A percentile compares a stretch with the other conserved stretches of the same genome.
phyloP scores from a whole-genome alignment of 441 rosid genomes.

The Mallotus japonicus region DNA sequence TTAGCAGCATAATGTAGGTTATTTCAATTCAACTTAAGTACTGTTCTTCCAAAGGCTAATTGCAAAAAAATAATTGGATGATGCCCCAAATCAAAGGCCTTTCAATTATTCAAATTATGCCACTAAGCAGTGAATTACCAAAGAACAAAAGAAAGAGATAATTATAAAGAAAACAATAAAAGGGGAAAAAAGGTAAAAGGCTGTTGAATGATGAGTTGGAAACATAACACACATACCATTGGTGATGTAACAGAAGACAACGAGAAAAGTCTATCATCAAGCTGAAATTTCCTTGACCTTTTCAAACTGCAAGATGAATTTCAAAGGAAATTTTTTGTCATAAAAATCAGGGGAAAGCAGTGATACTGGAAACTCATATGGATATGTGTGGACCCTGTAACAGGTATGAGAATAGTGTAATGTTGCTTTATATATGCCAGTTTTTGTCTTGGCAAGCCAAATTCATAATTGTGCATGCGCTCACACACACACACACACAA shows the following conservation, averaged over 20 bases:
- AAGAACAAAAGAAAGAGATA: no score
- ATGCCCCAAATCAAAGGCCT: background rate
- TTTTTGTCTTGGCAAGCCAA: no score
- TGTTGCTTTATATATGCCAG: no score
- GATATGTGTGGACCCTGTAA: no score
- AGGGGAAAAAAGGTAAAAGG: background rate
- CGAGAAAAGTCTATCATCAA: slow-evolving; percentile 87
- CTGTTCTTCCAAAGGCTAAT: background rate
- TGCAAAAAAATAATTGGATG: background rate
- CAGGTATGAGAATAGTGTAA: no score
- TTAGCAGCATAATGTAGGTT: no score
- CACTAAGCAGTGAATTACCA: background rate
- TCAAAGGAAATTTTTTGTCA: slow-evolving; percentile 11
- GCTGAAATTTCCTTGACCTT: slow-evolving; percentile 87
- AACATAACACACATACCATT: slow-evolving; percentile 51
- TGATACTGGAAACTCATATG: slow-evolving; percentile 1
- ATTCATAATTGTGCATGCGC: no score
- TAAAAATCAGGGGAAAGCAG: slow-evolving; percentile 8
- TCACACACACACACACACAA: no score
- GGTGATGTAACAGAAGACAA: slow-evolving; percentile 88
- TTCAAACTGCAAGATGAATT: slow-evolving; percentile 57
- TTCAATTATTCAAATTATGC: background rate
- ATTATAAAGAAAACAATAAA: background rate
- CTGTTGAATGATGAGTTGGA: background rate
- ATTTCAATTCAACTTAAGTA: background rate